Conservation (phyloP, 768 basidiomycete genomes). For the Brasilioporus rufonigricans region DNA sequence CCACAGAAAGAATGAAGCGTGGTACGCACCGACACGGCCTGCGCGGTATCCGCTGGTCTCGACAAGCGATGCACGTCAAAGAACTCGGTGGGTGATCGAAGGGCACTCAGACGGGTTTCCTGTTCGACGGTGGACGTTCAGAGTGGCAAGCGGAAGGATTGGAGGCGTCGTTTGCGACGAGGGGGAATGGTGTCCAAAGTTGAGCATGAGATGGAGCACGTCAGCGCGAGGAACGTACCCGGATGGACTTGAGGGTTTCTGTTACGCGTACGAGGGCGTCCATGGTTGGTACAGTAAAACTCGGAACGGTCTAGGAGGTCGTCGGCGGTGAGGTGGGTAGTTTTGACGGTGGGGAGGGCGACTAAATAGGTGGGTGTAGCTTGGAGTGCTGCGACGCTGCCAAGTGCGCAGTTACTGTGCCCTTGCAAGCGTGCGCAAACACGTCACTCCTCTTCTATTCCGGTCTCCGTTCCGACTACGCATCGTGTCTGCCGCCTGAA, state of each 20-base stretch:
- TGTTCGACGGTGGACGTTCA: background rate
- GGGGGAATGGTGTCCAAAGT: too few relatives aligned
- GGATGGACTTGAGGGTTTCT: slow-evolving; percentile 67
- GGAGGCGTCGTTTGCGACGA: too few relatives aligned
- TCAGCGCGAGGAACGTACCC: slow-evolving; percentile 38
- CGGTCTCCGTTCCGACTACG: background rate
- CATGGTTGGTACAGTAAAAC: slow-evolving; percentile 41
- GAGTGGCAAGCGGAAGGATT: background rate
- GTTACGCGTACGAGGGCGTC: slow-evolving; percentile 62
- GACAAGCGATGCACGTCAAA: slow-evolving; percentile 84
- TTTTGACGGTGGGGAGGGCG: too few relatives aligned
- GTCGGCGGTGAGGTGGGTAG: background rate
- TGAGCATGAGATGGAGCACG: too few relatives aligned
- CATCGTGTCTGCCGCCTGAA: too few relatives aligned
- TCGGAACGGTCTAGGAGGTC: background rate
- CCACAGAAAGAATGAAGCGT: too few relatives aligned
- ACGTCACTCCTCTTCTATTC: background rate
- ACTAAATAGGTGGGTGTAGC: too few relatives aligned
- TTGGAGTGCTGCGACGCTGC: background rate
- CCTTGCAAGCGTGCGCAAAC: background rate
- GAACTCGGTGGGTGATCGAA: slow-evolving; percentile 74
- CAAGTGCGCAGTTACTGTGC: background rate
- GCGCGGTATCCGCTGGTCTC: slow-evolving; percentile 78
- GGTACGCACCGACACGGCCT: slow-evolving; percentile 65
- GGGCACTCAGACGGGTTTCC: slow-evolving; percentile 49